A percentile compares a stretch with the other conserved stretches of the same genome.
Evolutionary conservation across 345 rosid species (phyloP).

Genomic region (Populus davidiana): DNA sequence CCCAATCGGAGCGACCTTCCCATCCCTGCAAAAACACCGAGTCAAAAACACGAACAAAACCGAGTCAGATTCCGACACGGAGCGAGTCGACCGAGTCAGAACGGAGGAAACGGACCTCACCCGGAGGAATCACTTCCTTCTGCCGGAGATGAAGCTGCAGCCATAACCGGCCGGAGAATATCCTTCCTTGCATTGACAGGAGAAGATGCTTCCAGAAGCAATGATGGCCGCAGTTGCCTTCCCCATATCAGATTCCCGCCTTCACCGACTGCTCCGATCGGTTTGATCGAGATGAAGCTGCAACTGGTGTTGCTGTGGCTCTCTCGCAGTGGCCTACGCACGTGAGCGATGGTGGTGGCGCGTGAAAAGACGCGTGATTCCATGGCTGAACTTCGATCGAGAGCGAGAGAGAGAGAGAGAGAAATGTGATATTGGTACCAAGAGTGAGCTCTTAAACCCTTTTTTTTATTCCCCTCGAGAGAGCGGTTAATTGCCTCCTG

Average conservation of each 20-base stretch:
- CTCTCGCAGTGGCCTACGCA: constrained; percentile 34
- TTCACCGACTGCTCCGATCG: constrained; percentile 55
- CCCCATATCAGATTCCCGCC: constrained; percentile 80
- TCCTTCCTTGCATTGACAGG: constrained; percentile 33
- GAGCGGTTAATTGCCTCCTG: constrained; percentile 5
- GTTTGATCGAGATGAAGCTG: constrained; percentile 36
- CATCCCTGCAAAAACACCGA: constrained; percentile 48
- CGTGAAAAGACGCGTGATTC: constrained; percentile 83
- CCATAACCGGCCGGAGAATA: constrained; percentile 44
- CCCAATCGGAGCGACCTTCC: constrained; percentile 54
- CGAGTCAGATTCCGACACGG: constrained; percentile 33
- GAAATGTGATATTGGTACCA: constrained; percentile 12
- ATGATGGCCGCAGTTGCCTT: constrained; percentile 73
- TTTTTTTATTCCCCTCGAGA: constrained; percentile 1
- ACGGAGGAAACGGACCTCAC: constrained; percentile 89
- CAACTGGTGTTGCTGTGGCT: constrained; percentile 19
- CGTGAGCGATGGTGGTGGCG: constrained; percentile 46
- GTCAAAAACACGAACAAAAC: constrained; percentile 13
- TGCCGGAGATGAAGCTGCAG: constrained; percentile 70
- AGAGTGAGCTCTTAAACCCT: constrained; percentile 23
- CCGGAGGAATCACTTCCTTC: constrained; percentile 89
- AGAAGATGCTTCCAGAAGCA: constrained; percentile 35
- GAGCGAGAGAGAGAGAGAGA: constrained; percentile 6
- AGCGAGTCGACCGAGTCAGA: constrained; percentile 27
- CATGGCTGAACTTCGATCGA: constrained; percentile 34